Conservation (phyloP, 139 green algal genomes). For the Chlorella sp. region DNA sequence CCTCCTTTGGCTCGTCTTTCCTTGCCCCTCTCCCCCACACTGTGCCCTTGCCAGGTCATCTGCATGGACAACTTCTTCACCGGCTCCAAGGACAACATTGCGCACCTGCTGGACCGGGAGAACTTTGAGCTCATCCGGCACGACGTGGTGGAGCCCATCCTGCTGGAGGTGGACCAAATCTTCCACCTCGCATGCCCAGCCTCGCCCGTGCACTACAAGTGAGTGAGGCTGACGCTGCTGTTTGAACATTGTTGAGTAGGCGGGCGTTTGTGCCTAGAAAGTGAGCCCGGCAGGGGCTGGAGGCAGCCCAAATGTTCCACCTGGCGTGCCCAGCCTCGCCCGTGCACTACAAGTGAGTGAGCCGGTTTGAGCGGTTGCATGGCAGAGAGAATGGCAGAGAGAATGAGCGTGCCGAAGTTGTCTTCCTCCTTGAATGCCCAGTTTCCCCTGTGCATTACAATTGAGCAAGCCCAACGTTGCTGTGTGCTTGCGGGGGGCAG, state of each 20-base stretch:
- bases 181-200: constrained; percentile 99
- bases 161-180: constrained; percentile 98
- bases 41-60: too few species aligned
- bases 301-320: constrained; percentile 99
- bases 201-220: constrained; percentile 99
- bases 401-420: too few species aligned
- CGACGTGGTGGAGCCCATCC: constrained; percentile 95
- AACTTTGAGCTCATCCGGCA: constrained; percentile 99
- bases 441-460: too few species aligned
- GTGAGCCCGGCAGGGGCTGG: too few species aligned
- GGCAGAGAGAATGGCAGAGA: too few species aligned
- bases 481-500: too few species aligned
- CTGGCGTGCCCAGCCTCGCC: constrained; percentile 98
- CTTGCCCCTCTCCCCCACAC: too few species aligned
- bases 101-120: constrained; percentile 85
- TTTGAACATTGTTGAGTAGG: too few species aligned
- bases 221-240: not conserved
- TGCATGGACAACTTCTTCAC: constrained; percentile 99
- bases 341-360: constrained; percentile 78
- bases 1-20: too few species aligned
- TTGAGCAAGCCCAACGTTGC: not conserved
- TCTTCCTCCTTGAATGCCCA: too few species aligned
- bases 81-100: constrained; percentile 95
- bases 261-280: too few species aligned
- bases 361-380: too few species aligned